These are phyloP conservation scores for Salix koriyanagi DNA, from an alignment of 345 rosid genomes.

Conservation along the genomic window DNA sequence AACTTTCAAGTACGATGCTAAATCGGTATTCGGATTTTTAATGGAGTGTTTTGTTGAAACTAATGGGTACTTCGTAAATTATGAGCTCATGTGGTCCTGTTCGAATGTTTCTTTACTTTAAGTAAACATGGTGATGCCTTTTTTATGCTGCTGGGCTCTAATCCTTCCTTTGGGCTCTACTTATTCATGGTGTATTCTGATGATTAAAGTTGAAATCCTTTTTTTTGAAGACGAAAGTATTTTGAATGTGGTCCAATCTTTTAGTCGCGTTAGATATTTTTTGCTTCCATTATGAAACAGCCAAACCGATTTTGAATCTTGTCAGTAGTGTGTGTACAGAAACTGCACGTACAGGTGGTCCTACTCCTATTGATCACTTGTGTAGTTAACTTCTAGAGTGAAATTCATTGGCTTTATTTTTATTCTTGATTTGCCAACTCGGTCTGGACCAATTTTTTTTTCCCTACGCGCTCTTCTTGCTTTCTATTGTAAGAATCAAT, in stretches of 20 bases:
- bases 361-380: background rate
- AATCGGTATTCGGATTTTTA: background rate
- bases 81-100: background rate
- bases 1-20: background rate
- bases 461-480: background rate
- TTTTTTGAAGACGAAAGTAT: background rate
- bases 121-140: background rate
- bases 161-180: too few relatives aligned
- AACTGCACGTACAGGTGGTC: constrained; percentile 9
- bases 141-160: background rate
- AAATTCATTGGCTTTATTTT: background rate
- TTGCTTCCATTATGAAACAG: background rate
- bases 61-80: background rate
- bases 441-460: background rate
- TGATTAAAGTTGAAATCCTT: background rate
- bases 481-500: background rate
- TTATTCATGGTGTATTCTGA: background rate
- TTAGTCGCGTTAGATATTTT: background rate
- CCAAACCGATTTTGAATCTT: constrained; percentile 2
- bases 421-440: background rate
- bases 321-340: background rate
- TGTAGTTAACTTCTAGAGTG: background rate
- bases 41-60: background rate
- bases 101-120: background rate
- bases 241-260: background rate